Evolutionary conservation across 1,284 basidiomycete species (phyloP).

Genomic region (Ganoderma boninense): DNA sequence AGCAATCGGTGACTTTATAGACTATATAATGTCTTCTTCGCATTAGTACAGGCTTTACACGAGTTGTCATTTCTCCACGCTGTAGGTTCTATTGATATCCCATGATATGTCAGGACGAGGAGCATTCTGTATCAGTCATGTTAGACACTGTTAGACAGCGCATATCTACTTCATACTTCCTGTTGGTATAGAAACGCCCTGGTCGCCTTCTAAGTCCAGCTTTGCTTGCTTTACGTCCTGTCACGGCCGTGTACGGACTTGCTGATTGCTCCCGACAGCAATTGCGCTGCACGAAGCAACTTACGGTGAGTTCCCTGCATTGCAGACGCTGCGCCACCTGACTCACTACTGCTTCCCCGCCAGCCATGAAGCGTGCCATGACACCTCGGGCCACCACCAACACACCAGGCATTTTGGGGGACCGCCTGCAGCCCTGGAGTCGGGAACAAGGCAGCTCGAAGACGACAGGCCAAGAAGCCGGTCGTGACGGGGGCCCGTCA

Average conservation of each 20-base stretch:
- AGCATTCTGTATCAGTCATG: background rate
- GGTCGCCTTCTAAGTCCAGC: background rate
- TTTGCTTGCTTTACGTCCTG: background rate
- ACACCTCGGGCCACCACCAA: background rate
- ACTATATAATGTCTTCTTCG: background rate
- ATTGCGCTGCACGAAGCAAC: background rate
- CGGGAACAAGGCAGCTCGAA: background rate
- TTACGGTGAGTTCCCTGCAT: background rate
- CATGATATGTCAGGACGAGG: background rate
- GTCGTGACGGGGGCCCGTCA: background rate
- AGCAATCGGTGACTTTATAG: background rate
- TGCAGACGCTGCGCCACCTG: background rate
- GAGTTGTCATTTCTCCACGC: background rate
- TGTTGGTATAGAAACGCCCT: conserved; percentile 3
- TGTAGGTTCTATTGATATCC: background rate
- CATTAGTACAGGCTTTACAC: background rate
- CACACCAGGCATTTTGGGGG: background rate
- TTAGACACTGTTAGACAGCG: background rate
- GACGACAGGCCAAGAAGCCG: background rate
- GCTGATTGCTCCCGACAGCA: background rate
- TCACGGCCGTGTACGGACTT: background rate
- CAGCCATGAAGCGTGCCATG: background rate
- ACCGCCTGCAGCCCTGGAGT: background rate
- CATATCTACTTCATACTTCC: conserved; percentile 2
- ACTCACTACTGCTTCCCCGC: conserved; percentile 2